Evolutionary conservation across 2,329 filamentous ascomycete genomes (phyloP), one percentile per base, ranked within the genome.

Genomic region (Clonostachys byssicola): DNA sequence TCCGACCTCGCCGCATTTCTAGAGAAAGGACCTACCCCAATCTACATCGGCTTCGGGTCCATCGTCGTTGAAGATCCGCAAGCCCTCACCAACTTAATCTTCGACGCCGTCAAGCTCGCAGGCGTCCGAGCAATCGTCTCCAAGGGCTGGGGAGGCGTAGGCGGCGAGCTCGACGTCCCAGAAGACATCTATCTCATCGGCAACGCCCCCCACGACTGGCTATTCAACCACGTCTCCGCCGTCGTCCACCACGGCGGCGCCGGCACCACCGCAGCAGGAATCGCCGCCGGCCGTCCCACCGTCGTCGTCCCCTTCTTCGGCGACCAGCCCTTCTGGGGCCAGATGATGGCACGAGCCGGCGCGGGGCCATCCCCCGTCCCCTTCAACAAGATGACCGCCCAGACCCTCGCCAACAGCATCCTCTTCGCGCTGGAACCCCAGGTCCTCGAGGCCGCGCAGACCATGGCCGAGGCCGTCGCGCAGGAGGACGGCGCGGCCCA

Each of bases 261-360:
- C 2, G 83, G 83, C 4, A 86, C 83, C 0, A 84, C 81, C 2
- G 83, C 83, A 2, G 80, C 80, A 17, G 82, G 81, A 2, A 67
- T 86, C 10, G 77, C 78, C 47, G 76, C 71, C 44, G 82, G 74
- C 1, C 75, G 72, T 40, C 82, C 82, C 0, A 85, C 82, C 2
- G 78, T 84, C 60, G 78, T 86, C 18, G 78, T 86, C 0, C 82
- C 82, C 0, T 86, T 86, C 64, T 86, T 86, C 51, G 82, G 82
- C 9, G 83, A 65, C 44, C 70, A 73, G 51, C 67, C 67, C 13
- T 73, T 72, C 49, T 73, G 70, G 70, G 68, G 65, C 10, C 54
- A 61, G 12, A 71, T 72, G 67, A 60, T 72, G 2, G 60, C 60
- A 3, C 54, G 55, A 23, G 67, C 67, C 4, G 68, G 68, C n/a